phyloP scores from a whole-genome alignment of 2,329 filamentous ascomycete genomes.

The Trichoderma simmonsii region DNA sequence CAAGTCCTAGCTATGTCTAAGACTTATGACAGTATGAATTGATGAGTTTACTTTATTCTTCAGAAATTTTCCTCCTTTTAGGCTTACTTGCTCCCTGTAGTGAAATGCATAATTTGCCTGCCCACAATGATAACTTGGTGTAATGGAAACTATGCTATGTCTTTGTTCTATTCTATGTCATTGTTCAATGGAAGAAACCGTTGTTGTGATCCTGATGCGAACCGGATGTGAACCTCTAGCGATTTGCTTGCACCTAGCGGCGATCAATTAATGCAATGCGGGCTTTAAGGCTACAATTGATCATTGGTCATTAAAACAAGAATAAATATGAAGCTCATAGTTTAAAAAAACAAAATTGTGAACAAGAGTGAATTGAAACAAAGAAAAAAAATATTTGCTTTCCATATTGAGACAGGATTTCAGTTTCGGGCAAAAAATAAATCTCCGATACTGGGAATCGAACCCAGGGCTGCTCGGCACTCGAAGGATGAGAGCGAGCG shows the following conservation, averaged over 20 bases:
- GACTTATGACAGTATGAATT: not conserved
- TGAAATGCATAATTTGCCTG: not conserved
- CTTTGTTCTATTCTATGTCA: not conserved
- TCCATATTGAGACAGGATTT: not conserved
- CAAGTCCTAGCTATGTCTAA: not conserved
- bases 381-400: not conserved
- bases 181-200: not conserved
- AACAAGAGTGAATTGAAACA: not conserved
- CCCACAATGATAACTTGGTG: not conserved
- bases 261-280: not conserved
- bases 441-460: conserved; percentile 35
- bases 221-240: not conserved
- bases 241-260: not conserved
- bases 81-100: not conserved
- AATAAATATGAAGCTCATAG: too few species aligned
- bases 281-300: not conserved
- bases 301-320: too few species aligned
- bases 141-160: not conserved
- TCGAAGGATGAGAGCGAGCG: conserved; percentile 32
- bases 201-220: not conserved
- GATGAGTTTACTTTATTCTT: not conserved
- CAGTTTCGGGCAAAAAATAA: not conserved
- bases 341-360: too few species aligned
- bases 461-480: conserved; percentile 35
- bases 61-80: not conserved